Percentiles rank a stretch among this genome's conserved stretches.
Conservation (phyloP, 352 stramenopile genomes). For the Globisporangium iwayamae region DNA sequence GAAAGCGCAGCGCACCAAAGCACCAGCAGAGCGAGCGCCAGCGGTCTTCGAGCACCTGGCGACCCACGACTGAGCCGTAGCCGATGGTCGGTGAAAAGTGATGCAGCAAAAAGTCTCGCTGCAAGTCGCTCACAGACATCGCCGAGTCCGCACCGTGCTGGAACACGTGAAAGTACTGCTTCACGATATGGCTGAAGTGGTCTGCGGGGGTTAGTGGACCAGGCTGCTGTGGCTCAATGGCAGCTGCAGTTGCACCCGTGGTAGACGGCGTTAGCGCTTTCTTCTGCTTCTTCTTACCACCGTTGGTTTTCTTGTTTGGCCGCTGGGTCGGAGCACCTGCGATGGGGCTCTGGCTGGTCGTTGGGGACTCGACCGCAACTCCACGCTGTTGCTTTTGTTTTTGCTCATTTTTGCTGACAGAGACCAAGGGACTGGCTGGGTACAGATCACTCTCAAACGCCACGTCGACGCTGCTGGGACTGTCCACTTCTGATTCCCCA, state of each 20-base stretch:
- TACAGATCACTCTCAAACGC: background rate
- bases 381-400: background rate
- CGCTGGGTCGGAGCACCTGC: background rate
- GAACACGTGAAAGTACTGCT: constrained; percentile 13
- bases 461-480: background rate
- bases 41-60: constrained; percentile 7
- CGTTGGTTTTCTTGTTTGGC: background rate
- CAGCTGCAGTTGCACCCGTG: too few relatives aligned
- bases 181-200: constrained; percentile 4
- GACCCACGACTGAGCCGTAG: constrained; percentile 7
- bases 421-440: background rate
- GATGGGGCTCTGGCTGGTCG: background rate
- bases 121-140: background rate
- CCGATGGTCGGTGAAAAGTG: constrained; percentile 6
- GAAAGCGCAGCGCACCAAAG: constrained; percentile 11
- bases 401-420: background rate
- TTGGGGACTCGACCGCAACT: background rate
- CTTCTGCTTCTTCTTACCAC: background rate
- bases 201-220: background rate
- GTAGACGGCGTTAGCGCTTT: background rate
- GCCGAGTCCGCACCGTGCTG: background rate
- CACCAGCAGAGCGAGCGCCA: constrained; percentile 10
- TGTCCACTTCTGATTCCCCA: background rate
- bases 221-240: background rate
- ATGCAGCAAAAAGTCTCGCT: constrained; percentile 3